Base-by-base conservation (phyloP, 169 alveolate species). In the Perkinsus chesapeaki region DNA sequence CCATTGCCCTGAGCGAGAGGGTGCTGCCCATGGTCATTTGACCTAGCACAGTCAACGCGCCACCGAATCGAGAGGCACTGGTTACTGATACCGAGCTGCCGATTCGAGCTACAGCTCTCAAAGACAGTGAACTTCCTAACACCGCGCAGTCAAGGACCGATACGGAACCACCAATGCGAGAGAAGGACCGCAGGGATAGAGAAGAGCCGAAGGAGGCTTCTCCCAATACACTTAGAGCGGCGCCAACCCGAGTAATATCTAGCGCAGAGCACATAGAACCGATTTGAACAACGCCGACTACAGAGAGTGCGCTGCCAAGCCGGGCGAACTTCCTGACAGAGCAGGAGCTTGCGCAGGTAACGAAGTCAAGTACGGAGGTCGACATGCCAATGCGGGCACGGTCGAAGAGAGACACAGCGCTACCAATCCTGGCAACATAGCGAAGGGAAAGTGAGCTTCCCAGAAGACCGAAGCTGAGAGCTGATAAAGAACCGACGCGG, bases 401-500 rank as follows among this genome's bases (percentile, higher is more conserved):
- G 92, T 93, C 95, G 31, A 91, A 93, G 5, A 91, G 93, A 27
- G 73, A 39, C 37, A n/a, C 43, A 39, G 73, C 39, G n/a, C 37
- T 43, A n/a, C 95, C 95, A 31, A 91, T 34, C 92, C 92, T 12
- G 19, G 92, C 92, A 3, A 90, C 1, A 20, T 36, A 31, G 12
- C 92, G 92, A n/a, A 90, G 47, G 36, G 39, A 23, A 10, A 90
- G 34, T 9, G 47, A 34, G 39, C 47, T 34, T 23, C 92, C 92
- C 47, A 90, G 39, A 3, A 10, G 48, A 31, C 31, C 92, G 92
- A 90, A 90, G 39, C 7, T 27, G 48, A 90, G 92, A 5, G 43
- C 39, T 43, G 60, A 43, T 16, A 43, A 39, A 7, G 93, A 39
- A 23, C 92, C 95, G 36, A 43, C 48, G 7, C 95, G 47, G 34